Evolutionary conservation across 1,139 yeast genomes (phyloP).

Genomic region (Scheffersomyces stambukii): DNA sequence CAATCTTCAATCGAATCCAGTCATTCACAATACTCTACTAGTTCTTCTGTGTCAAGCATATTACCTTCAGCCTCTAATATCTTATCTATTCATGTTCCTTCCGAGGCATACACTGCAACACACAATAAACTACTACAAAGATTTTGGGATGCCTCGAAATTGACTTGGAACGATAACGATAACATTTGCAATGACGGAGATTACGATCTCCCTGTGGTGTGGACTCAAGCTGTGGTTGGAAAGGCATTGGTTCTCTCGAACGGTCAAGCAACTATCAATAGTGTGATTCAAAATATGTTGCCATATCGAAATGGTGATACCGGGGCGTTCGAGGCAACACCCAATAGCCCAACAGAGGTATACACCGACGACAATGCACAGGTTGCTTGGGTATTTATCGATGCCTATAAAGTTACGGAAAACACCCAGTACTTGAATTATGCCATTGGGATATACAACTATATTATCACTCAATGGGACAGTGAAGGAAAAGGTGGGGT

Average conservation of each 20-base stretch:
- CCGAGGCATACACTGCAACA: constrained; percentile 7
- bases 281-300: constrained; percentile 11
- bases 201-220: constrained; percentile 14
- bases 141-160: constrained; percentile 16
- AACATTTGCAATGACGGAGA: constrained; percentile 11
- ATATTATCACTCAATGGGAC: constrained; percentile 15
- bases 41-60: too few species aligned
- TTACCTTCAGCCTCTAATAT: too few species aligned
- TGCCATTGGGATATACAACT: constrained; percentile 14
- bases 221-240: constrained; percentile 23
- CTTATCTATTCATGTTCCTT: too few species aligned
- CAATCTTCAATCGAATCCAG: too few species aligned
- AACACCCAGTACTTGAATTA: constrained; percentile 11
- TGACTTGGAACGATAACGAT: constrained; percentile 18
- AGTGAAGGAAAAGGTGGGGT: constrained; percentile 26
- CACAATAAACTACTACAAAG: constrained; percentile 16
- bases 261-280: constrained; percentile 4
- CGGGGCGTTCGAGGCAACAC: constrained; percentile 31
- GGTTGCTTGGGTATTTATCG: constrained; percentile 27
- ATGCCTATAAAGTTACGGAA: constrained; percentile 18
- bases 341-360: constrained; percentile 24
- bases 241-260: constrained; percentile 14
- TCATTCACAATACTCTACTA: too few species aligned
- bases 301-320: constrained; percentile 12
- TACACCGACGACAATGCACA: constrained; percentile 37